Conservation (phyloP, 192 early-diverging fungal species). For the Dispira parvispora region DNA sequence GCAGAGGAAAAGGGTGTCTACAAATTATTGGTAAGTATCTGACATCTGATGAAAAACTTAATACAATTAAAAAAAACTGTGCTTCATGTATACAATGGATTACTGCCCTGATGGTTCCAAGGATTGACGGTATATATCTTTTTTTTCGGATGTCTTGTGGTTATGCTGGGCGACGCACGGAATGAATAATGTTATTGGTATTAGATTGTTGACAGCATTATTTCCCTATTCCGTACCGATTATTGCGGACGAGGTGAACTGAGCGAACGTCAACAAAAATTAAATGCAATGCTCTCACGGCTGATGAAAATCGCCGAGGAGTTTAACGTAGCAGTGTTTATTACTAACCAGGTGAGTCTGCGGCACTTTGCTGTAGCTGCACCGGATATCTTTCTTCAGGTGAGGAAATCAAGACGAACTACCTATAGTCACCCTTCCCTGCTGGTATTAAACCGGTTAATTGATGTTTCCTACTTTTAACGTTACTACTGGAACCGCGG, state of each 20-base stretch:
- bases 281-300: constrained; percentile 54
- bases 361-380: too few relatives aligned
- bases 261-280: constrained; percentile 67
- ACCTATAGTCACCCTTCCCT: too few relatives aligned
- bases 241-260: constrained; percentile 74
- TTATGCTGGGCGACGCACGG: too few relatives aligned
- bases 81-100: too few relatives aligned
- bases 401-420: too few relatives aligned
- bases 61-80: too few relatives aligned
- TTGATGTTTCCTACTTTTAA: too few relatives aligned
- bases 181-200: too few relatives aligned
- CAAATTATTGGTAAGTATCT: constrained; percentile 28
- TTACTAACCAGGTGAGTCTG: constrained; percentile 53
- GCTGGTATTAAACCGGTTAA: too few relatives aligned
- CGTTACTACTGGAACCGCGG: too few relatives aligned
- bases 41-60: neutral
- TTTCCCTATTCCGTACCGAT: constrained; percentile 67
- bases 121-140: neutral
- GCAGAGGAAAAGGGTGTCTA: constrained; percentile 46
- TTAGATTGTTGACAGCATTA: constrained; percentile 28
- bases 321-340: constrained; percentile 66
- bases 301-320: constrained; percentile 65
- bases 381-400: too few relatives aligned
- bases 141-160: too few relatives aligned
- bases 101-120: neutral